Conservation (phyloP, 306 rosid genomes). For the Quercus berberidifolia region DNA sequence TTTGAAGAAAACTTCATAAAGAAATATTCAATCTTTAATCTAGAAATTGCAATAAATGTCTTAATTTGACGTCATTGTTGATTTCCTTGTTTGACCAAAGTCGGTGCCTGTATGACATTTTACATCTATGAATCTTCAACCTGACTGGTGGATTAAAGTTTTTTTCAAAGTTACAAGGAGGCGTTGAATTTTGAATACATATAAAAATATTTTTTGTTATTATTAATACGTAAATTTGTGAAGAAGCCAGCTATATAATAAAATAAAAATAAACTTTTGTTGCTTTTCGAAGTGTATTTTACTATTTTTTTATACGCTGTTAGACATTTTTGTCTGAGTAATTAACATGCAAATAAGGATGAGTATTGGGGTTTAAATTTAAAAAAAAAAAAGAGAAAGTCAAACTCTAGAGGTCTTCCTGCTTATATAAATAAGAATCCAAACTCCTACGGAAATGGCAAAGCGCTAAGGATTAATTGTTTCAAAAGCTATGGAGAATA, state of each 20-base stretch:
- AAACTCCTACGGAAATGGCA: not conserved
- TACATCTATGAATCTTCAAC: constrained; percentile 13
- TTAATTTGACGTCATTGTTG: constrained; percentile 18
- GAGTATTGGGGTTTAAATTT: constrained; percentile 10
- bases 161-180: not conserved
- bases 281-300: constrained; percentile 16
- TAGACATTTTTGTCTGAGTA: constrained; percentile 28
- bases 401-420: constrained; percentile 18
- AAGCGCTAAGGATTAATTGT: constrained; percentile 9
- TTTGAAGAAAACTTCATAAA: not conserved
- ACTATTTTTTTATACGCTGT: not conserved
- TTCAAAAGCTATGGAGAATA: constrained; percentile 16
- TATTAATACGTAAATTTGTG: not conserved
- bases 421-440: constrained; percentile 20
- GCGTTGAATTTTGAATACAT: not conserved
- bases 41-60: constrained; percentile 12
- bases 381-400: constrained; percentile 23
- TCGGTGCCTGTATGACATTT: constrained; percentile 13
- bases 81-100: constrained; percentile 16
- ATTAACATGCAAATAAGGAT: constrained; percentile 12
- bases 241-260: not conserved
- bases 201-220: not conserved
- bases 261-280: not conserved
- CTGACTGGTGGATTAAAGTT: not conserved
- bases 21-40: not conserved